Evolutionary conservation across 1,139 yeast species (phyloP), one percentile per base, ranked within the genome.

Genomic region (Citeromyces hawaiiensis): DNA sequence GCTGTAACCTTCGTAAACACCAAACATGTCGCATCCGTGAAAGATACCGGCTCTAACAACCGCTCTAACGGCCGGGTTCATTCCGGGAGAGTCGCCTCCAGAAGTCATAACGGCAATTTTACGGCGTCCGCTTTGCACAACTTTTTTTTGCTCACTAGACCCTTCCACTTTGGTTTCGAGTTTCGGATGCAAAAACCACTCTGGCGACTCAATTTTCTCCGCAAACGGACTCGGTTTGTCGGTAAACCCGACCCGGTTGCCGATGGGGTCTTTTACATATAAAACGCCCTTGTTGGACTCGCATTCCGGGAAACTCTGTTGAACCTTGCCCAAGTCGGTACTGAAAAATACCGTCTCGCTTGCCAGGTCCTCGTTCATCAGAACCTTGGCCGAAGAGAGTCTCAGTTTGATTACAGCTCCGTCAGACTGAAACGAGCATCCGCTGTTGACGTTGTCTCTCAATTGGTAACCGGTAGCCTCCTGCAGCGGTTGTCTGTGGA

Each of bases 81-180:
- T 91, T 48, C 98, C 98, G 18, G 95, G 98, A 36, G 97, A 87
- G 61, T 88, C 98, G 57, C 98, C 98, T 50, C 98, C 98, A 2
- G 96, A 85, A 2, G 98, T 91, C 91, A 91, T 85, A 39, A 91
- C 93, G 5, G 94, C 98, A 48, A 91, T 83, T 54, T 81, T 72
- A 40, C 53, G 55, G 41, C 47, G 42, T 13, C 15, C 38, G 29
- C 11, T 42, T 9, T 2, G 18, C 42, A 5, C 38, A 18, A 10
- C 21, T 15, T 11, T 21, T 23, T 3, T 33, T 34, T 11, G 18
- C 15, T 7, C 35, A 13, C 8, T 17, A 11, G 17, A 17, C 7
- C 13, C 13, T 17, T 14, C 15, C 7, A 19, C 10, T 13, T 8
- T 33, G 13, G 17, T 21, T 33, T 14, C 35, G 8, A 33, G 21